Evolutionary conservation across 805 yeast species (phyloP).

Genomic region (Zygosaccharomyces bailii): DNA sequence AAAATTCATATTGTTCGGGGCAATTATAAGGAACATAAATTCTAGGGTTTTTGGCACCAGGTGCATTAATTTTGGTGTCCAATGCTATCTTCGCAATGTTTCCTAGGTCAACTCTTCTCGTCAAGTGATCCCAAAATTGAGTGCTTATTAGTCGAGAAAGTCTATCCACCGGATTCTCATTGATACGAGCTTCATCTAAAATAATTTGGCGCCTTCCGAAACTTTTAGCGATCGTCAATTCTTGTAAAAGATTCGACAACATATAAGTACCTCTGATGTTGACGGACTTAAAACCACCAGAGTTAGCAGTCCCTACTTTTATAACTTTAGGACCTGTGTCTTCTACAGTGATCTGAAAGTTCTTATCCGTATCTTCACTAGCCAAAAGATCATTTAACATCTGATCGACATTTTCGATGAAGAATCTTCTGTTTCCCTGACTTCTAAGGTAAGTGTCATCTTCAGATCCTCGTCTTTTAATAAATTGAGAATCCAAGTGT

Average conservation of each 20-base stretch:
- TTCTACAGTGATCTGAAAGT: conserved; percentile 81
- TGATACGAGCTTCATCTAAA: conserved; percentile 76
- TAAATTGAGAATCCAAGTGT: conserved; percentile 25
- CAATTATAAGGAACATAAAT: conserved; percentile 72
- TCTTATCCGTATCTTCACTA: conserved; percentile 80
- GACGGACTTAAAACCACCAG: conserved; percentile 70
- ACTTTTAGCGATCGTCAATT: conserved; percentile 78
- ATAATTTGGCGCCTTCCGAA: conserved; percentile 75
- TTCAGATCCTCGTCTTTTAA: conserved; percentile 51
- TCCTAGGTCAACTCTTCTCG: conserved; percentile 62
- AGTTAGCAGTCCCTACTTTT: conserved; percentile 75
- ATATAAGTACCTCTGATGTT: conserved; percentile 85
- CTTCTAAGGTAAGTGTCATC: conserved; percentile 44
- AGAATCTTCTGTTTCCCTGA: conserved; percentile 46
- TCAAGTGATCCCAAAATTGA: conserved; percentile 76
- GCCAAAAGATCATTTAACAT: conserved; percentile 66
- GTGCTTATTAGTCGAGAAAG: conserved; percentile 68
- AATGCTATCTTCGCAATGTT: conserved; percentile 66
- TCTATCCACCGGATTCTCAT: conserved; percentile 82
- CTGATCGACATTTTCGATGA: conserved; percentile 69
- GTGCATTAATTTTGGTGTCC: conserved; percentile 71
- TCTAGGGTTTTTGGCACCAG: conserved; percentile 62
- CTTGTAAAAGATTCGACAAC: conserved; percentile 83
- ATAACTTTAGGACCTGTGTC: conserved; percentile 83
- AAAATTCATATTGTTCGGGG: conserved; percentile 70